Base-by-base conservation (phyloP, 2,329 filamentous ascomycete species). In the Epichloe festucae region DNA sequence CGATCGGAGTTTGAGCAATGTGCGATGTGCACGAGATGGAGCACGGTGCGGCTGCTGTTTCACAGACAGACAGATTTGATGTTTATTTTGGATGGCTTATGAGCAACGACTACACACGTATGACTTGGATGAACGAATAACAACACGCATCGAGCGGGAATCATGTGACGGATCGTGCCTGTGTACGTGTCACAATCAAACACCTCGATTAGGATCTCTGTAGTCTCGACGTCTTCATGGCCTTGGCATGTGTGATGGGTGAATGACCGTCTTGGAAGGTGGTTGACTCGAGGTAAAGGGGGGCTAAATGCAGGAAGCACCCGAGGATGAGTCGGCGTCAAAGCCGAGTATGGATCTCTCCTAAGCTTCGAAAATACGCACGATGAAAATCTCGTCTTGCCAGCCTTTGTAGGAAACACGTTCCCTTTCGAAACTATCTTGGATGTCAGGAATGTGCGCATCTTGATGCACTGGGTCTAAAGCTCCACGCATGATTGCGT, bases 1-100 rank as follows among this genome's bases (percentile, higher is more conserved):
- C 73, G 40, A 85, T 86, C 59, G 81, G 84, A 60, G 79, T 85
- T 53, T 84, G 54, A 62, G 35, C 40, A 23, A 23, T 14, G 48
- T 19, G 11, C 27, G 3, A 43, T 27, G 31, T 19, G 8, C 19
- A 43, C 10, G 17, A 34, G 27, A 15, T n/a, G 8, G 34, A 3
- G 31, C 17, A 31, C 15, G 8, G 27, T n/a, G 43, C 2, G 14
- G 43, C 23, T 46, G 8, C 19, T 19, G 21, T 43, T 21, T 14
- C 21, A 12, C 11, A 12, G 19, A 15, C 11, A 12, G 19, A 15
- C 19, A 43, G 21, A 42, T 21, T 12, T 21, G 41, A 23, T 21
- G 21, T 43, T 19, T 23, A 12, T 27, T 27, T 43, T 23, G 41
- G 41, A 43, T 43, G 41, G 19, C 17, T 19, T 21, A 43, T 27